These are phyloP conservation scores for Luffa acutangula DNA, from an alignment of 306 rosid genomes.

Conservation along the genomic window DNA sequence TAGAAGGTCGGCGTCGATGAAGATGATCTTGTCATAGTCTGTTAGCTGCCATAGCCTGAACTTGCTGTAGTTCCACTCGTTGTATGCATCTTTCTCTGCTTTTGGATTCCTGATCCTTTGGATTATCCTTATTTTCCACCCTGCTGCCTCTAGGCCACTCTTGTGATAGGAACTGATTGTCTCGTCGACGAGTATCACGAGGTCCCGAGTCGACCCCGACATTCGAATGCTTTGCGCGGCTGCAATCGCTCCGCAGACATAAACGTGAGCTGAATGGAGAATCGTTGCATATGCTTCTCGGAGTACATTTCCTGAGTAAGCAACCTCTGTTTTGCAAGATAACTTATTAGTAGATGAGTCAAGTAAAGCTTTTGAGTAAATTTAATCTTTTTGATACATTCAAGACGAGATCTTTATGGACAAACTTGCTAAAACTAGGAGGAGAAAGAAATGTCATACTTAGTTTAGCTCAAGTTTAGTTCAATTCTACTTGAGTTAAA, in stretches of 20 bases:
- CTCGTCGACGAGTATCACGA: constrained; percentile 82
- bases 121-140: constrained; percentile 81
- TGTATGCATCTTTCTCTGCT: constrained; percentile 94
- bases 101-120: constrained; percentile 86
- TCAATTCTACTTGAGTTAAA: not conserved
- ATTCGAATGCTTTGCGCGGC: constrained; percentile 91
- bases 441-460: not conserved
- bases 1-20: constrained; percentile 84
- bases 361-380: not conserved
- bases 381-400: not conserved
- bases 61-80: constrained; percentile 98
- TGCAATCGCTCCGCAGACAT: constrained; percentile 92
- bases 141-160: constrained; percentile 91
- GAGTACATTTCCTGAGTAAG: constrained; percentile 45
- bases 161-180: constrained; percentile 67
- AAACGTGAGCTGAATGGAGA: constrained; percentile 85
- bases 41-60: constrained; percentile 88
- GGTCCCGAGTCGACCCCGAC: constrained; percentile 82
- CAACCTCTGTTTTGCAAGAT: constrained; percentile 39
- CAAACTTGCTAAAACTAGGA: not conserved
- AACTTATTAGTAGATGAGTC: not conserved
- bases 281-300: constrained; percentile 93
- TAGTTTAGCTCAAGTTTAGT: not conserved
- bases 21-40: constrained; percentile 88
- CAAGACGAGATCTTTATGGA: not conserved